phyloP scores from a whole-genome alignment of 257 asterid genomes.

The Fraxinus cuspidata region DNA sequence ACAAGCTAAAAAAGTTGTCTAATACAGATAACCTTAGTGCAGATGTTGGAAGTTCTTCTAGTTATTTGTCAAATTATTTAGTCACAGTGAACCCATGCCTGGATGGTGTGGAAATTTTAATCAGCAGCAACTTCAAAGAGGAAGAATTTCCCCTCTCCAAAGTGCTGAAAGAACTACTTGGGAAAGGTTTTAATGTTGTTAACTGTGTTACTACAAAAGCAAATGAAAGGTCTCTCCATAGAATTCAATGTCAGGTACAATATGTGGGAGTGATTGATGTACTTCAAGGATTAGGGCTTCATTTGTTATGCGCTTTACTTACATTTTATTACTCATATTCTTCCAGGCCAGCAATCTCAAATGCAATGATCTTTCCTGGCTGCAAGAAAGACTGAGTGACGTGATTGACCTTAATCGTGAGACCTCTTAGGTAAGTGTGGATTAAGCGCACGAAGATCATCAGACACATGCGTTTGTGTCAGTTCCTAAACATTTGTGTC shows the following conservation, averaged over 20 bases:
- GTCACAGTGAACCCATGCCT: slow-evolving; percentile 40
- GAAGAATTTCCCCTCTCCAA: slow-evolving; percentile 39
- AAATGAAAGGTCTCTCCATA: slow-evolving; percentile 36
- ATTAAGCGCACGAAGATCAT: no score
- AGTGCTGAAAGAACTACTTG: slow-evolving; percentile 35
- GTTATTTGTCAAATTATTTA: neutral
- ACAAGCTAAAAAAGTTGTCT: slow-evolving; percentile 17
- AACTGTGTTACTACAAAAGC: slow-evolving; percentile 43
- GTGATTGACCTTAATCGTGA: slow-evolving; percentile 10
- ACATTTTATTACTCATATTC: neutral
- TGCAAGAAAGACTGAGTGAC: slow-evolving; percentile 23
- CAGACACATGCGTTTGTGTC: neutral
- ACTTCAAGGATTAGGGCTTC: neutral
- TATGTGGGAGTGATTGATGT: neutral
- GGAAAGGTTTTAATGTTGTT: slow-evolving; percentile 36
- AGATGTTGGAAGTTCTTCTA: slow-evolving; percentile 14
- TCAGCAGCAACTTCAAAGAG: slow-evolving; percentile 27
- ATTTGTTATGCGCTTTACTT: neutral
- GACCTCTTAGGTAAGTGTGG: neutral
- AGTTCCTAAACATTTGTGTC: neutral
- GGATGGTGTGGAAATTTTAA: slow-evolving; percentile 47
- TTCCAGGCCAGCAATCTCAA: slow-evolving; percentile 28
- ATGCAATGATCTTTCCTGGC: slow-evolving; percentile 15
- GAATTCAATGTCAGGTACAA: slow-evolving; percentile 52
- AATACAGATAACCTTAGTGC: neutral